Evolutionary conservation across 306 rosid species (phyloP).

Genomic region (Citrullus colocynthis): DNA sequence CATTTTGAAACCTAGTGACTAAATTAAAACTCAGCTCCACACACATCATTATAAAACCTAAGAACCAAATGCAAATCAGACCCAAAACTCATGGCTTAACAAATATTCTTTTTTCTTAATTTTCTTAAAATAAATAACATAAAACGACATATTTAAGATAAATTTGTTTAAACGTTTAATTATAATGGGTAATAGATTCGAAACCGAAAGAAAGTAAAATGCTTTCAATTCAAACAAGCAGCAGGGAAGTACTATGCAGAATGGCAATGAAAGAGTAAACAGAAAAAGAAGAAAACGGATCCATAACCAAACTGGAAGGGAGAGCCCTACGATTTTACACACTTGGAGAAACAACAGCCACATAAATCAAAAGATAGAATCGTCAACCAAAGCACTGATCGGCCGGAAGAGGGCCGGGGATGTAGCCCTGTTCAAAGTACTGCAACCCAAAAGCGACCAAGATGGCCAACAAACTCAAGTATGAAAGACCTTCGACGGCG

Average conservation of each 20-base stretch:
- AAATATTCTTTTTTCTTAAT: too few relatives aligned
- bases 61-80: too few relatives aligned
- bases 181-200: too few relatives aligned
- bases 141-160: too few relatives aligned
- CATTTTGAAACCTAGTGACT: too few relatives aligned
- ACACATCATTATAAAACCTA: too few relatives aligned
- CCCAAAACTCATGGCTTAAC: too few relatives aligned
- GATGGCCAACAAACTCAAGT: slow-evolving; percentile 45
- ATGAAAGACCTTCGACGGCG: slow-evolving; percentile 78
- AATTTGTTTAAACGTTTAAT: too few relatives aligned
- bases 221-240: not conserved
- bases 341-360: slow-evolving; percentile 24
- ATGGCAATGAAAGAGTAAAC: not conserved
- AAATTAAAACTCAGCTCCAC: too few relatives aligned
- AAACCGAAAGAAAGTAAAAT: not conserved
- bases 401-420: slow-evolving; percentile 81
- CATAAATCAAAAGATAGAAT: slow-evolving; percentile 22
- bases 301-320: not conserved
- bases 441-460: slow-evolving; percentile 72
- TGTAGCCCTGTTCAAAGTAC: slow-evolving; percentile 56
- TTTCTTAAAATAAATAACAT: too few relatives aligned
- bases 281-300: not conserved
- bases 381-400: slow-evolving; percentile 82
- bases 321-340: not conserved
- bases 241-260: not conserved